phyloP scores from a whole-genome alignment of 768 basidiomycete genomes.

The Chalciporus chontae region DNA sequence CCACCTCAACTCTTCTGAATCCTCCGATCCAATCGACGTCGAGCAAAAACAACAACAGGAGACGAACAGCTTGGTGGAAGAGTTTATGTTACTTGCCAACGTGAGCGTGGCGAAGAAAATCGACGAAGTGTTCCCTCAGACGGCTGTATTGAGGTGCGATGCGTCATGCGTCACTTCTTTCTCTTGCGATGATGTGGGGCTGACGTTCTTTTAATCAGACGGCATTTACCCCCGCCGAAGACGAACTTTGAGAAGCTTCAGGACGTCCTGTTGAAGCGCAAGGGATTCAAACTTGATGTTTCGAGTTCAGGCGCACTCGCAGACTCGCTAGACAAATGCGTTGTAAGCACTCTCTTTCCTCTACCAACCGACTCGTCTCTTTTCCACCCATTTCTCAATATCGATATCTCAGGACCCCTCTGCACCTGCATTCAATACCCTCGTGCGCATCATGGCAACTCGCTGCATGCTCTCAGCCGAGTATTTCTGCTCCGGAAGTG shows the following conservation, averaged over 20 bases:
- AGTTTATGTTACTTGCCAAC: slow-evolving; percentile 98
- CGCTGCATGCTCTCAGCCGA: slow-evolving; percentile 98
- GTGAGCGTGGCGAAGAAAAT: slow-evolving; percentile 90
- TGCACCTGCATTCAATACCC: slow-evolving; percentile 91
- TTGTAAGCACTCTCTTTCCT: slow-evolving; percentile 46
- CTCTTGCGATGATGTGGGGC: not conserved
- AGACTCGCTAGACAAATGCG: slow-evolving; percentile 79
- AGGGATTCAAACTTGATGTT: slow-evolving; percentile 80
- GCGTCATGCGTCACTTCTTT: too few species aligned
- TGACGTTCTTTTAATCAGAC: slow-evolving; percentile 40
- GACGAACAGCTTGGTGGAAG: slow-evolving; percentile 96
- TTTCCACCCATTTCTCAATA: not conserved
- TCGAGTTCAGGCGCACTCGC: slow-evolving; percentile 90
- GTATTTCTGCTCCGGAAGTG: slow-evolving; percentile 96
- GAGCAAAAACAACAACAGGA: slow-evolving; percentile 91
- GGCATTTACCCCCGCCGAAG: slow-evolving; percentile 87
- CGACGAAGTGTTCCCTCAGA: slow-evolving; percentile 92
- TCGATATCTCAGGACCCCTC: slow-evolving; percentile 56
- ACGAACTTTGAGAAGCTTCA: slow-evolving; percentile 95
- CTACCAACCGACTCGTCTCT: slow-evolving; percentile 1
- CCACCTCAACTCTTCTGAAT: slow-evolving; percentile 88
- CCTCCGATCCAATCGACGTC: slow-evolving; percentile 93
- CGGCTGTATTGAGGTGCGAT: slow-evolving; percentile 79
- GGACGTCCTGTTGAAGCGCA: slow-evolving; percentile 85
- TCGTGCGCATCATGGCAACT: slow-evolving; percentile 98